These are phyloP conservation scores for Globisporangium viniferum DNA, from an alignment of 352 stramenopile species.

Conservation along the genomic window DNA sequence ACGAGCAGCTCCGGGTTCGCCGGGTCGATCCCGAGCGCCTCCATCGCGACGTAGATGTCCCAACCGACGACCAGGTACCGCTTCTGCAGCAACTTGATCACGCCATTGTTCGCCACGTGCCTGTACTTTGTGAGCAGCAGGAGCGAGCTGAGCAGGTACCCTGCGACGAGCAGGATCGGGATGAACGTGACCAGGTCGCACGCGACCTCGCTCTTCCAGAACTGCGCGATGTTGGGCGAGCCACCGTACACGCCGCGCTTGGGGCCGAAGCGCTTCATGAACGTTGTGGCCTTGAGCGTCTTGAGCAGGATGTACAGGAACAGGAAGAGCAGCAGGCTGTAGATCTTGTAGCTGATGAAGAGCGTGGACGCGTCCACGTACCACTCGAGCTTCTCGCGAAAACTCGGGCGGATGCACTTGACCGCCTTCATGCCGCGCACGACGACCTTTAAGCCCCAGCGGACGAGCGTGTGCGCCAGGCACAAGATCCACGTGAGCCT, in stretches of 20 bases:
- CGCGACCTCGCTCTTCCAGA: constrained; percentile 53
- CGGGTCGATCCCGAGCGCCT: too few relatives aligned
- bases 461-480: neutral
- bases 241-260: constrained; percentile 26
- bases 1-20: too few relatives aligned
- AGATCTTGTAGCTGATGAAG: constrained; percentile 32
- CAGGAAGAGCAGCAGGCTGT: constrained; percentile 22
- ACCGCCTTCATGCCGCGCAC: constrained; percentile 15
- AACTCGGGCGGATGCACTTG: constrained; percentile 2
- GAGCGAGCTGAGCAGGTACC: neutral
- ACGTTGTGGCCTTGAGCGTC: constrained; percentile 20
- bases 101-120: neutral
- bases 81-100: neutral
- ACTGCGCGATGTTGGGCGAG: constrained; percentile 27
- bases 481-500: neutral
- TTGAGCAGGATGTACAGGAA: constrained; percentile 14
- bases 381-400: constrained; percentile 10
- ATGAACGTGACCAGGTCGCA: constrained; percentile 34
- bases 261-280: constrained; percentile 31
- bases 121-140: neutral
- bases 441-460: neutral
- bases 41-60: too few relatives aligned
- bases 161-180: neutral
- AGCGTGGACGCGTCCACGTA: constrained; percentile 22
- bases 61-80: neutral